Evolutionary conservation across 208 protist species (phyloP), one percentile per base, ranked within the genome.

Genomic region (Borovskyia barvae): DNA sequence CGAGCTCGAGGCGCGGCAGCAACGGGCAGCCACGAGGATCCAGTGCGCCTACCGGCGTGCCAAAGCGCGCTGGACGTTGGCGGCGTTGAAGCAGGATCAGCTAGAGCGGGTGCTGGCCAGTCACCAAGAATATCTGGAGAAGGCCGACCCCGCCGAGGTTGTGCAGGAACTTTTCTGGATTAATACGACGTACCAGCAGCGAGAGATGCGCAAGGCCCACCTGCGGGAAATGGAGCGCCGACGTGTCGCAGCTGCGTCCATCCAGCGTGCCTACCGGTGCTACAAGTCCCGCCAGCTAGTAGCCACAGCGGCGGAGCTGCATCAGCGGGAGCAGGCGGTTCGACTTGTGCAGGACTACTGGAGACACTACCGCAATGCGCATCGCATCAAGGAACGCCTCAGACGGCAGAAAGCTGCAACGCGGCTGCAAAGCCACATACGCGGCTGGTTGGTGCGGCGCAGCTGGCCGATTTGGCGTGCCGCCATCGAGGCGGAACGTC

Each of bases 91-190:
- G 40, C 53, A 59, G 9, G 73, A 50, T 24, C 74, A 83, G 54
- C 57, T 75, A 0, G 66, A 73, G 51, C 65, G 65, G 45, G 51
- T 75, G 17, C 57, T 91, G 29, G 67, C 26, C n/a, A 77, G 68
- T 17, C 70, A 87, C 43, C 48, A 81, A 33, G 73, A 89, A 19
- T 75, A 68, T 26, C 43, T 59, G n/a, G 66, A 65, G 32, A 77
- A 74, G 8, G 73, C 72, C 6, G 72, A 92, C 50, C 72, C 90
- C n/a, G 63, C 75, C 28, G 72, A 81, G 28, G 52, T 96, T 22
- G 90, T 94, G 42, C 64, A 72, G 29, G 70, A 92, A 53, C 72
- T 96, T n/a, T 96, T 96, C 77, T 93, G 89, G 89, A 68, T 75
- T 24, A 54, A 87, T 56, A 71, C 75, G 47, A 71, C 77, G 1